phyloP scores from a whole-genome alignment of 495 filamentous ascomycete genomes.

The Physcia stellaris region DNA sequence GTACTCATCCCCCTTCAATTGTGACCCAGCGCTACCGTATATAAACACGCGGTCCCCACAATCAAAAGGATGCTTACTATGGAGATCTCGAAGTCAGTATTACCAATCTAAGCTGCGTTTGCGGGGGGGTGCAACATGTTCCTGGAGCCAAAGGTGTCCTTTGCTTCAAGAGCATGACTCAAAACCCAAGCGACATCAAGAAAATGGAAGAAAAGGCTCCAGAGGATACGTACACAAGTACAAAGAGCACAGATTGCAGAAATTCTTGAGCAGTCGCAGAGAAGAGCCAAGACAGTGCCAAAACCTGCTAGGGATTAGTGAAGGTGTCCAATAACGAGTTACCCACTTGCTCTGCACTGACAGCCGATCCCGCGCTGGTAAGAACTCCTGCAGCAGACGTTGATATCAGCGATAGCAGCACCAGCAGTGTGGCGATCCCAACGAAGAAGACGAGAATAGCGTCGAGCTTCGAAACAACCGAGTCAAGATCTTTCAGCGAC shows the following conservation, averaged over 20 bases:
- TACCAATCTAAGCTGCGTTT: too few species aligned
- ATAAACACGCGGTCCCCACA: slow-evolving; percentile 88
- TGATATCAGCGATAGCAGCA: slow-evolving; percentile 81
- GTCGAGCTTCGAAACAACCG: slow-evolving; percentile 85
- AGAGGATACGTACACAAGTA: too few species aligned
- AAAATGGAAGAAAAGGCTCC: too few species aligned
- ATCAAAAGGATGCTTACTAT: slow-evolving; percentile 95
- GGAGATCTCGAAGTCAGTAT: too few species aligned
- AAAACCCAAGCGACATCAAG: too few species aligned
- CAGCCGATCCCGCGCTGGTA: slow-evolving; percentile 70
- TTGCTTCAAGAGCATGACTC: too few species aligned
- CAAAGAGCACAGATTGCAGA: slow-evolving; percentile 80
- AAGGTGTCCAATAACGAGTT: too few species aligned
- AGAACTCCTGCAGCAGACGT: slow-evolving; percentile 75
- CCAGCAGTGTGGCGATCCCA: slow-evolving; percentile 58
- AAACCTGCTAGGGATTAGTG: slow-evolving; percentile 30
- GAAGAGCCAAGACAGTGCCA: slow-evolving; percentile 86
- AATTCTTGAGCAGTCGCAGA: slow-evolving; percentile 90
- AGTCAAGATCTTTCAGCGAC: slow-evolving; percentile 87
- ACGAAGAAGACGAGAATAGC: slow-evolving; percentile 80
- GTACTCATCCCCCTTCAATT: slow-evolving; percentile 75
- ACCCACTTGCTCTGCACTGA: too few species aligned
- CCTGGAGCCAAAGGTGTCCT: too few species aligned
- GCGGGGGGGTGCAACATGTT: too few species aligned
- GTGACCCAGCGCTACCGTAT: slow-evolving; percentile 74